Conservation (phyloP, 192 early-diverging fungal species). For the Gaertneriomyces semiglobifer region DNA sequence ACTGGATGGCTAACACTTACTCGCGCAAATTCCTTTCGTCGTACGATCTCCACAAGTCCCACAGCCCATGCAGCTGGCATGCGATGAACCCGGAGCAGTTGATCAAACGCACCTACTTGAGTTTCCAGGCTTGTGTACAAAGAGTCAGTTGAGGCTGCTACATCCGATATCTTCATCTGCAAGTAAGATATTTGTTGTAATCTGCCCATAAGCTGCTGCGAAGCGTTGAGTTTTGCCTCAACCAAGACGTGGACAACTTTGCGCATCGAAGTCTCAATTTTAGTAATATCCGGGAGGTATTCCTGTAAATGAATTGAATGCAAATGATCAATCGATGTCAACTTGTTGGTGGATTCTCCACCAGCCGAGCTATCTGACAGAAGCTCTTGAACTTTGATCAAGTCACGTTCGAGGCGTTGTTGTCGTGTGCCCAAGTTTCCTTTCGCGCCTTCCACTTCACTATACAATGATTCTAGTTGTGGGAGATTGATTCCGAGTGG, state of each 20-base stretch:
- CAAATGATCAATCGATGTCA: conserved; percentile 37
- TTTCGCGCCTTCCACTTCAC: conserved; percentile 15
- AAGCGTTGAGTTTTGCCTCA: conserved; percentile 33
- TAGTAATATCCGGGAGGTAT: conserved; percentile 38
- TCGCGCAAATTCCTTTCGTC: conserved; percentile 43
- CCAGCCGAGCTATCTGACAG: conserved; percentile 21
- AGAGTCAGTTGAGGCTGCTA: conserved; percentile 18
- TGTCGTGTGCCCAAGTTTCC: conserved; percentile 16
- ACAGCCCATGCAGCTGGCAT: conserved; percentile 55
- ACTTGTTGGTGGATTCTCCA: conserved; percentile 15
- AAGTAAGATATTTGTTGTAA: conserved; percentile 35
- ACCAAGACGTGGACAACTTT: conserved; percentile 15
- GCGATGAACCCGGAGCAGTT: conserved; percentile 50
- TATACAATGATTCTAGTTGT: background rate
- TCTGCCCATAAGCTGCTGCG: conserved; percentile 26
- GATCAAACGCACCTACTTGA: conserved; percentile 40
- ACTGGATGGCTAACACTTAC: background rate
- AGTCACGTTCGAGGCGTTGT: conserved; percentile 32
- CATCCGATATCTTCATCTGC: conserved; percentile 34
- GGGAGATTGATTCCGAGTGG: conserved; percentile 28
- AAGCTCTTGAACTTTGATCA: conserved; percentile 29
- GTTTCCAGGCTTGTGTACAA: conserved; percentile 16
- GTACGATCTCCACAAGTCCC: conserved; percentile 46
- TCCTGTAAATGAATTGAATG: conserved; percentile 40
- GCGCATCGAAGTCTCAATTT: conserved; percentile 23